Conservation (phyloP, 2,329 filamentous ascomycete genomes). For the Calonectria honghensis region DNA sequence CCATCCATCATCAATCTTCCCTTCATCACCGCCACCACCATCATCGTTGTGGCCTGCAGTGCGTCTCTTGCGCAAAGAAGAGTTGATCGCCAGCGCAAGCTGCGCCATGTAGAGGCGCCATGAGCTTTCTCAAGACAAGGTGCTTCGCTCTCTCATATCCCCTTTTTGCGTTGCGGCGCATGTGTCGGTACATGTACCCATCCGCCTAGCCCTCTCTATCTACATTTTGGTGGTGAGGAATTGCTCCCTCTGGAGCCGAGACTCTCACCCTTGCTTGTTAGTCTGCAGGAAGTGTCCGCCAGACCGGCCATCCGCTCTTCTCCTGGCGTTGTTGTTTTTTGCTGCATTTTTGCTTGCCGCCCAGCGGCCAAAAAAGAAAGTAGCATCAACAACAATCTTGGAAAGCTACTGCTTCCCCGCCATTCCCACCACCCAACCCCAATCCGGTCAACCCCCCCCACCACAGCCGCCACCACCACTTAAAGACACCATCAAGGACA, state of each 20-base stretch:
- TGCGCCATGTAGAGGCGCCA: constrained; percentile 62
- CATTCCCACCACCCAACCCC: constrained; percentile 54
- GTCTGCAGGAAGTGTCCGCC: constrained; percentile 15
- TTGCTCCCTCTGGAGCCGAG: constrained; percentile 6
- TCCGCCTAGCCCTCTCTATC: constrained; percentile 12
- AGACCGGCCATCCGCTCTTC: not conserved
- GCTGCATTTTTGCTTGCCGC: constrained; percentile 32
- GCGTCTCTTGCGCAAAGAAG: constrained; percentile 29
- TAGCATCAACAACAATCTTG: constrained; percentile 39
- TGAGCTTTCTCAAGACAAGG: constrained; percentile 68
- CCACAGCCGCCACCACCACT: constrained; percentile 50
- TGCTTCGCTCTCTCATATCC: constrained; percentile 52
- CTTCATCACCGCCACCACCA: constrained; percentile 27
- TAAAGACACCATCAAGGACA: constrained; percentile 33
- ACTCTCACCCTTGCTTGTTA: not conserved
- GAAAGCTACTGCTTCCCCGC: constrained; percentile 54
- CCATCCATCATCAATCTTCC: constrained; percentile 31
- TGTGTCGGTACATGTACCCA: constrained; percentile 21
- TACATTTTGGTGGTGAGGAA: constrained; percentile 2
- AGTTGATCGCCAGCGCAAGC: constrained; percentile 51
- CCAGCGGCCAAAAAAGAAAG: constrained; percentile 33
- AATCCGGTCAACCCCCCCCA: constrained; percentile 56
- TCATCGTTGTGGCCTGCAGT: constrained; percentile 2
- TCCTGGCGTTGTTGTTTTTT: constrained; percentile 21
- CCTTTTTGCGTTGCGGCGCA: constrained; percentile 15